Evolutionary conservation across 2,329 filamentous ascomycete species (phyloP).

Genomic region (Ophiostoma novo-ulmi): DNA sequence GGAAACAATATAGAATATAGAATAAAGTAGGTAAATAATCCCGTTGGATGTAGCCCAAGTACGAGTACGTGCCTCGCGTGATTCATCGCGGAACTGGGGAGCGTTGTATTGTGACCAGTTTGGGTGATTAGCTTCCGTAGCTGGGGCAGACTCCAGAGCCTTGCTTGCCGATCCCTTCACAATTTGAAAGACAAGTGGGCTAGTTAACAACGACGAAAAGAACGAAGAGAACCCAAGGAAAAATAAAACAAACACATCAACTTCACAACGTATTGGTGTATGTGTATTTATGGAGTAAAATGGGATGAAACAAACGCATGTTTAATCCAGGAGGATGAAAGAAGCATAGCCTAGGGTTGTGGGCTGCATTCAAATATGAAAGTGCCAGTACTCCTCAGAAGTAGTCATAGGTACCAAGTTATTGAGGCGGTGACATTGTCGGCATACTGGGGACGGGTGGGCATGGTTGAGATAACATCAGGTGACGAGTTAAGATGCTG

Average conservation of each 20-base stretch:
- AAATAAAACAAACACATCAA: background rate
- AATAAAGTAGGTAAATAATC: background rate
- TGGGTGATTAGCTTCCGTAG: background rate
- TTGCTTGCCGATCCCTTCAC: background rate
- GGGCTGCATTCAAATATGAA: too few relatives aligned
- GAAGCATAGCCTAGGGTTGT: too few relatives aligned
- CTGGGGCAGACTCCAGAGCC: background rate
- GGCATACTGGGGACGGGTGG: background rate
- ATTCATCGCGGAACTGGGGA: constrained; percentile 7
- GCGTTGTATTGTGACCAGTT: constrained; percentile 5
- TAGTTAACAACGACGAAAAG: background rate
- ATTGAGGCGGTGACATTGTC: too few relatives aligned
- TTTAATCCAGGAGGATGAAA: background rate
- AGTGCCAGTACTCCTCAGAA: too few relatives aligned
- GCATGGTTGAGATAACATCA: background rate
- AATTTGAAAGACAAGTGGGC: background rate
- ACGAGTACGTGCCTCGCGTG: too few relatives aligned
- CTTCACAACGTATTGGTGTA: background rate
- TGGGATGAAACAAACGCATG: background rate
- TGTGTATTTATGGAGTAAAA: background rate
- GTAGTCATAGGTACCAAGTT: too few relatives aligned
- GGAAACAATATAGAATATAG: too few relatives aligned
- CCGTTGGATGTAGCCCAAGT: background rate
- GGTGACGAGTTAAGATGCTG: background rate
- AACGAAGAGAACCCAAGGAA: background rate